A percentile compares a stretch with the other conserved stretches of the same genome.
These are phyloP conservation scores for Selaginella moellendorffii DNA, from an alignment of 75 land plant species.

Conservation along the genomic window DNA sequence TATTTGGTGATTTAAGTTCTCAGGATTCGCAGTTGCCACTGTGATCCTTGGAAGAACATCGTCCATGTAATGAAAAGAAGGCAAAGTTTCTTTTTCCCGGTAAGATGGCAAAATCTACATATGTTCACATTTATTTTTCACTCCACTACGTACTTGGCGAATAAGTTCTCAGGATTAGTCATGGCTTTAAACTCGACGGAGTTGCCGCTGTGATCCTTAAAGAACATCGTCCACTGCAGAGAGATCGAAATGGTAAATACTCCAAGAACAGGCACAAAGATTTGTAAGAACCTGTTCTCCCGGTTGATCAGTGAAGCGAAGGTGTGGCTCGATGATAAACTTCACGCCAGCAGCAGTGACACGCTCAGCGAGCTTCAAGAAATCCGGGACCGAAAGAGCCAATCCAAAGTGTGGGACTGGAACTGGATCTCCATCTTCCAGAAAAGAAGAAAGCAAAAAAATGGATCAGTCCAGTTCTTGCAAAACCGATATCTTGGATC, in stretches of 20 bases:
- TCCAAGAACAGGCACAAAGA: neutral
- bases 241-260: neutral
- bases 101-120: no score
- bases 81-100: no score
- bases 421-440: constrained; percentile 25
- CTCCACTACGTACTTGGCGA: constrained; percentile 22
- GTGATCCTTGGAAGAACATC: no score
- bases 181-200: constrained; percentile 25
- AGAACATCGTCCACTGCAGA: constrained; percentile 29
- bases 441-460: neutral
- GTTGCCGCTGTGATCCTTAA: constrained; percentile 22
- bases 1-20: no score
- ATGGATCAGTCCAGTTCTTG: neutral
- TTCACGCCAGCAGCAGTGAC: constrained; percentile 16
- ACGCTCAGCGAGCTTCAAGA: constrained; percentile 15
- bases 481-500: neutral
- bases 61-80: no score
- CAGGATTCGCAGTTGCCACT: no score
- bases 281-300: constrained; percentile 17
- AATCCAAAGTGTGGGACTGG: constrained; percentile 29
- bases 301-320: constrained; percentile 22
- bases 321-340: constrained; percentile 22
- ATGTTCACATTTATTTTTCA: no score
- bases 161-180: constrained; percentile 23
- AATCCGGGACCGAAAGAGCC: constrained; percentile 18